Conservation (phyloP, 1,284 basidiomycete species). For the Naganishia sp. region DNA sequence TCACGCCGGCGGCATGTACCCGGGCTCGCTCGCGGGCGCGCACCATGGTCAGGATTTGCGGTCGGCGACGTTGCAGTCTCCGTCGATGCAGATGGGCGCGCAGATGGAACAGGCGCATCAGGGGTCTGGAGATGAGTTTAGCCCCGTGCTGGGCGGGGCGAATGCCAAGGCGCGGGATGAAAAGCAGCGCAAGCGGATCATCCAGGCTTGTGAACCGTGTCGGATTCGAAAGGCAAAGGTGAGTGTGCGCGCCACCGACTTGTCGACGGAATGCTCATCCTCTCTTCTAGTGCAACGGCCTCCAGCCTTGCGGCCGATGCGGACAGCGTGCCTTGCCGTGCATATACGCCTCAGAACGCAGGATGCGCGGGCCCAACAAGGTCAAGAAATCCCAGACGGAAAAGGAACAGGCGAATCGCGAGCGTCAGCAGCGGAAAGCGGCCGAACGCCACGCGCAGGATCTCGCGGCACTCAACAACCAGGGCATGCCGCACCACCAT, state of each 20-base stretch:
- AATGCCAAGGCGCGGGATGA: conserved; percentile 32
- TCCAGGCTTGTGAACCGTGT: conserved; percentile 35
- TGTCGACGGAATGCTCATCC: neutral
- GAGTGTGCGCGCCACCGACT: conserved; percentile 1
- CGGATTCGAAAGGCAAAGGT: conserved; percentile 33
- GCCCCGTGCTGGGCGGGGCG: conserved; percentile 29
- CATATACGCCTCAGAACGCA: conserved; percentile 29
- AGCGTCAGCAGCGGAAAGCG: conserved; percentile 25
- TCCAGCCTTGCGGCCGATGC: conserved; percentile 32
- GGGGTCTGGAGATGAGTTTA: conserved; percentile 17
- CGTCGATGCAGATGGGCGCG: conserved; percentile 9
- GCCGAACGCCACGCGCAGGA: conserved; percentile 22
- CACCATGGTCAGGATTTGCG: conserved; percentile 20
- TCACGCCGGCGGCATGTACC: conserved; percentile 23
- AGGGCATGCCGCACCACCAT: conserved; percentile 6
- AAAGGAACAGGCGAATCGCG: conserved; percentile 25
- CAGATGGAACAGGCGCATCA: conserved; percentile 16
- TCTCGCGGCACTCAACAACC: conserved; percentile 14
- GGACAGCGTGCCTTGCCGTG: conserved; percentile 24
- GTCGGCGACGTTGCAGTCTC: conserved; percentile 23
- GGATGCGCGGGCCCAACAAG: conserved; percentile 36
- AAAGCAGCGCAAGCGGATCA: conserved; percentile 34
- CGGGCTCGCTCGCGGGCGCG: conserved; percentile 6
- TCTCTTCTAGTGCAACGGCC: conserved; percentile 32
- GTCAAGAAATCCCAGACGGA: conserved; percentile 31